Percentiles rank a stretch among this genome's conserved stretches.
Conservation (phyloP, 1,284 basidiomycete genomes). For the Sporisorium iseilematis-ciliati region DNA sequence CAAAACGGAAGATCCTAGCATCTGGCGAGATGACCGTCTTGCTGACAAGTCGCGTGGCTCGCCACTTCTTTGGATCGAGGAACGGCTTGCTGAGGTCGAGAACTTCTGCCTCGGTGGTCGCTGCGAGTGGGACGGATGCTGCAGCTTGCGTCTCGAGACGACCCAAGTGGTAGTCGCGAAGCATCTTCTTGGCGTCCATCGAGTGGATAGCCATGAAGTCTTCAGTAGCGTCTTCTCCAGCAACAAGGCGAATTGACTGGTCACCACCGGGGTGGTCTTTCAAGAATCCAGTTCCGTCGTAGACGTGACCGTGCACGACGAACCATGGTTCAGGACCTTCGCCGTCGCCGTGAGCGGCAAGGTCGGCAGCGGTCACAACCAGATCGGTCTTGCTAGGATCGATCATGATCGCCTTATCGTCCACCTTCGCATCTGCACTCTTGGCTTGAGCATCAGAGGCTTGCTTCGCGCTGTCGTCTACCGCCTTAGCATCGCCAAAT, state of each 20-base stretch:
- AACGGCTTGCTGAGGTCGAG: conserved; percentile 70
- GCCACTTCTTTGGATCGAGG: conserved; percentile 75
- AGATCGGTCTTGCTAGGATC: conserved; percentile 67
- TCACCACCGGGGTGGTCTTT: conserved; percentile 77
- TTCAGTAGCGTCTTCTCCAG: conserved; percentile 77
- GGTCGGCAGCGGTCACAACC: conserved; percentile 73
- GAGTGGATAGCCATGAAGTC: conserved; percentile 77
- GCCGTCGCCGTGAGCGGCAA: conserved; percentile 72
- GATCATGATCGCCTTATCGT: conserved; percentile 60
- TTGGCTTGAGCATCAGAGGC: not conserved
- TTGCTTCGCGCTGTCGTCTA: not conserved
- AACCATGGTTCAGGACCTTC: conserved; percentile 75
- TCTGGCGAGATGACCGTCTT: conserved; percentile 74
- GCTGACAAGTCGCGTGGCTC: conserved; percentile 72
- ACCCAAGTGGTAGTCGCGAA: conserved; percentile 72
- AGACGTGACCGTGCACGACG: conserved; percentile 74
- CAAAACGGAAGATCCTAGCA: conserved; percentile 75
- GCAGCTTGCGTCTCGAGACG: conserved; percentile 18
- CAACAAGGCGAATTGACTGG: conserved; percentile 75
- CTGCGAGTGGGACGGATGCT: not conserved
- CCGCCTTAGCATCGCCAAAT: conserved; percentile 30
- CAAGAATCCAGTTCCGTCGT: conserved; percentile 75
- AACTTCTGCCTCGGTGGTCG: conserved; percentile 21
- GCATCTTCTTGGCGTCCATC: conserved; percentile 73
- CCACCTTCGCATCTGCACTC: conserved; percentile 4